These are phyloP conservation scores for Akanthomyces dipterigenus DNA, from an alignment of 2,329 filamentous ascomycete genomes.

Conservation along the genomic window DNA sequence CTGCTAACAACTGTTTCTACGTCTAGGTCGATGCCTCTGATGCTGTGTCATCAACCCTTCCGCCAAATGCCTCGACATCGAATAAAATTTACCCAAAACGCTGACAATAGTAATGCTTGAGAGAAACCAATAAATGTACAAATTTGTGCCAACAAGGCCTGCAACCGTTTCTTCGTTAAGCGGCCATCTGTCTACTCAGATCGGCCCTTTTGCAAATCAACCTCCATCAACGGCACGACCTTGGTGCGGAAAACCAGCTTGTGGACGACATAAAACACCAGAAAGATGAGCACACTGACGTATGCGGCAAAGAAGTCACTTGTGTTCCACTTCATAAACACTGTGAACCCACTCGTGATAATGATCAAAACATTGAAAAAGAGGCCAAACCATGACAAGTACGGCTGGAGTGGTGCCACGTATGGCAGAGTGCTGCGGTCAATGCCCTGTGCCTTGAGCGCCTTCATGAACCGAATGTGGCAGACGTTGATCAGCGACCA, in stretches of 20 bases:
- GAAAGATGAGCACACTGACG: slow-evolving; percentile 57
- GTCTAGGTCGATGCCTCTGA: neutral
- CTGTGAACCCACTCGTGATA: slow-evolving; percentile 62
- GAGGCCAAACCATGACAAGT: slow-evolving; percentile 57
- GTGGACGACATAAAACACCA: slow-evolving; percentile 53
- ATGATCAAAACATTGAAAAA: slow-evolving; percentile 59
- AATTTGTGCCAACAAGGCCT: neutral
- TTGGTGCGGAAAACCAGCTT: slow-evolving; percentile 42
- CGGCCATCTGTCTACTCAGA: slow-evolving; percentile 5
- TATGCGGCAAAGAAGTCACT: slow-evolving; percentile 59
- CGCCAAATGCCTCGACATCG: neutral
- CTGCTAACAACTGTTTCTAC: neutral
- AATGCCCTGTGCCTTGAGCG: slow-evolving; percentile 49
- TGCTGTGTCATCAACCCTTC: neutral
- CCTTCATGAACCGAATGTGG: slow-evolving; percentile 60
- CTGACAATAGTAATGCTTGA: neutral
- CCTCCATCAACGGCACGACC: slow-evolving; percentile 29
- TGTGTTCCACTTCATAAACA: slow-evolving; percentile 57
- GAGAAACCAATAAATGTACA: slow-evolving; percentile 5
- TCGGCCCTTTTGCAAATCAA: slow-evolving; percentile 27
- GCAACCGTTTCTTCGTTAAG: neutral
- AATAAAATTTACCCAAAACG: neutral
- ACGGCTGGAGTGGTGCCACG: slow-evolving; percentile 55
- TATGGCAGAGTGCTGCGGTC: slow-evolving; percentile 53
- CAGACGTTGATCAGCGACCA: slow-evolving; percentile 62